Evolutionary conservation across 805 yeast species (phyloP), one percentile per base, ranked within the genome.

Genomic region (Danielia reshetovae): DNA sequence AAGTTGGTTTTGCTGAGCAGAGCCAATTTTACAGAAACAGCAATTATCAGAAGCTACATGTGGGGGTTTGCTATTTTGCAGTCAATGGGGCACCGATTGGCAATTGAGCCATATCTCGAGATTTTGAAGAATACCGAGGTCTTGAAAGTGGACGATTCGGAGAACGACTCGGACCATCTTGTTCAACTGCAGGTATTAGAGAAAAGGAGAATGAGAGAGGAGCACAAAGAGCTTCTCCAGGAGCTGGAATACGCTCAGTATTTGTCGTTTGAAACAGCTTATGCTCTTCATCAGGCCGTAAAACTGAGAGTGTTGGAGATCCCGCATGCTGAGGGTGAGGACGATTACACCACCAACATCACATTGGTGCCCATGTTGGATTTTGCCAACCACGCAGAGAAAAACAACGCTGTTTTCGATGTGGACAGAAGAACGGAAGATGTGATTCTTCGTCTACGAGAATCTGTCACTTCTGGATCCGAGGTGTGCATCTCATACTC

Each of bases 361-460:
- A 72, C 85, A 0, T 52, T 82, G 35, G 85, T 81, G 1, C 88
- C 90, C 1, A 40, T 79, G 1, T 46, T 82, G 19, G 90, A 82
- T 54, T 82, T 75, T 64, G 83, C 73, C 5, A 82, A 82, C 51
- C 90, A 82, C 51, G 57, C 61, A 27, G 63, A 62, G 37, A 27
- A 32, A 1, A 25, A 46, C 18, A 59, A 62, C 29, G 74, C 83
- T 0, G 68, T 62, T 44, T 82, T 80, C 55, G 90, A 79, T 48
- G 62, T 75, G n/a, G 82, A 77, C 52, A 55, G 66, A 6, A 21
- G 30, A 0, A 66, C 57, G 4, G 48, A 59, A 4, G 80, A 75
- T 32, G 57, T 76, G 4, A 19, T 77, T 0, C 54, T 78, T 9
- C 46, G 52, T 7, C 29, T 40, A 14, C 29, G 54, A 24, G 39